Conservation (phyloP, 2,329 filamentous ascomycete genomes). For the Cordyceps sp. region DNA sequence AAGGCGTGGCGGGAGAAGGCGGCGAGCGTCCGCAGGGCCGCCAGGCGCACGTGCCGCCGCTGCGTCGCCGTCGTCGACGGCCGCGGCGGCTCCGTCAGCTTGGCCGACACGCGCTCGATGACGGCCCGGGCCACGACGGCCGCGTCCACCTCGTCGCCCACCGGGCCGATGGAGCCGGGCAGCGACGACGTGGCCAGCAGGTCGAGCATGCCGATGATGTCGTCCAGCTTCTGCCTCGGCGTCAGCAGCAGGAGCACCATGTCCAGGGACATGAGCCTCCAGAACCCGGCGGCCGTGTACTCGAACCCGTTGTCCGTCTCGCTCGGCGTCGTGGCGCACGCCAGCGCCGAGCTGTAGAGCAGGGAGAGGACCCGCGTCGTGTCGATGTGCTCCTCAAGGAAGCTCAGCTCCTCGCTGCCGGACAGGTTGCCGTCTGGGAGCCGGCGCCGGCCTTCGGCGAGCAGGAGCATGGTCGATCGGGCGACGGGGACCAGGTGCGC, state of each 20-base stretch:
- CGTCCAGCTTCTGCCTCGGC: constrained; percentile 44
- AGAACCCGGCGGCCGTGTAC: constrained; percentile 33
- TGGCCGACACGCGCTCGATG: constrained; percentile 45
- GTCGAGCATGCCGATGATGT: constrained; percentile 47
- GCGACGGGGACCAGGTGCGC: constrained; percentile 36
- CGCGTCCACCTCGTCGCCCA: constrained; percentile 27
- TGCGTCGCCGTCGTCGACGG: constrained; percentile 17
- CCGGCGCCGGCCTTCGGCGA: constrained; percentile 40
- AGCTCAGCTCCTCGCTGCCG: constrained; percentile 18
- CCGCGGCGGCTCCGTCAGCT: constrained; percentile 40
- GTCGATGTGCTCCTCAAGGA: constrained; percentile 38
- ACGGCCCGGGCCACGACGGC: constrained; percentile 27
- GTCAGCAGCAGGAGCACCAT: constrained; percentile 52
- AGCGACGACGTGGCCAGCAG: constrained; percentile 52
- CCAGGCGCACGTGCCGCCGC: constrained; percentile 25
- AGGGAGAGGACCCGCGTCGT: constrained; percentile 47
- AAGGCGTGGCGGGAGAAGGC: constrained; percentile 45
- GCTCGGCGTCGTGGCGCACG: constrained; percentile 28
- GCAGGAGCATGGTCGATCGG: constrained; percentile 41
- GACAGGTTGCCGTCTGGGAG: constrained; percentile 29
- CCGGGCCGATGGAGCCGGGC: constrained; percentile 47
- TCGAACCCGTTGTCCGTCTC: constrained; percentile 13
- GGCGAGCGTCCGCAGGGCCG: constrained; percentile 36
- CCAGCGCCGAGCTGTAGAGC: constrained; percentile 45
- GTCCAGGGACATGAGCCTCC: constrained; percentile 49